Evolutionary conservation across 1,284 basidiomycete genomes (phyloP).

Genomic region (Boletellus deceptivus): DNA sequence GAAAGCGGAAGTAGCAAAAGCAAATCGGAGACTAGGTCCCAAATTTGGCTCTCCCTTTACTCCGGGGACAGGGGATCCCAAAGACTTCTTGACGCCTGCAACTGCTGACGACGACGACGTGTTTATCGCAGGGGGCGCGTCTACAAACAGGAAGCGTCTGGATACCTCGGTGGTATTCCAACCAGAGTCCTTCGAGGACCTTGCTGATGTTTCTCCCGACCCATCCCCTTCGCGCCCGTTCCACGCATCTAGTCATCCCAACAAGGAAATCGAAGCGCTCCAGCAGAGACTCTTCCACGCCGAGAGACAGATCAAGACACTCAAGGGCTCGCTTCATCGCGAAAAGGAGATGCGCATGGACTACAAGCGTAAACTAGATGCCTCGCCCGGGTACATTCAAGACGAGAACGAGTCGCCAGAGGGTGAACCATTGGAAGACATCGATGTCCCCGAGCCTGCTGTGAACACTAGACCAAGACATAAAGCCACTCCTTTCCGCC

Average conservation of each 20-base stretch:
- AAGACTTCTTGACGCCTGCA: slow-evolving; percentile 59
- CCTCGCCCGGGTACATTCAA: slow-evolving; percentile 36
- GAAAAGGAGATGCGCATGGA: slow-evolving; percentile 79
- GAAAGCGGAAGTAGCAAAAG: slow-evolving; percentile 66
- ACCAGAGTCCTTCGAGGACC: slow-evolving; percentile 51
- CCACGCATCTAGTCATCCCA: slow-evolving; percentile 67
- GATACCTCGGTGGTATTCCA: slow-evolving; percentile 59
- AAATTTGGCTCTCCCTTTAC: slow-evolving; percentile 70
- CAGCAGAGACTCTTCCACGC: slow-evolving; percentile 80
- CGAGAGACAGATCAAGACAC: slow-evolving; percentile 75
- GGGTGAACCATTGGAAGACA: slow-evolving; percentile 43
- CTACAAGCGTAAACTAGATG: slow-evolving; percentile 50
- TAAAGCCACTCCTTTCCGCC: slow-evolving; percentile 40
- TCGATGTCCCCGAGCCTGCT: slow-evolving; percentile 36
- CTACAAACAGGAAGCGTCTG: slow-evolving; percentile 60
- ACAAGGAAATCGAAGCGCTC: slow-evolving; percentile 75
- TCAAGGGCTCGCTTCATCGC: slow-evolving; percentile 72
- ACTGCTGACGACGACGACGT: slow-evolving; percentile 62
- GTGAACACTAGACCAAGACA: slow-evolving; percentile 30
- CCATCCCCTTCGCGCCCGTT: slow-evolving; percentile 60
- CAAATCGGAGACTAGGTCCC: slow-evolving; percentile 52
- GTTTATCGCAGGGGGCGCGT: slow-evolving; percentile 56
- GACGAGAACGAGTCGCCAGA: slow-evolving; percentile 44
- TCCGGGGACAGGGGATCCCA: slow-evolving; percentile 48
- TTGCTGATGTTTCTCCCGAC: slow-evolving; percentile 64